These are phyloP conservation scores for Vigna mungo DNA, from an alignment of 306 rosid genomes.

Conservation along the genomic window DNA sequence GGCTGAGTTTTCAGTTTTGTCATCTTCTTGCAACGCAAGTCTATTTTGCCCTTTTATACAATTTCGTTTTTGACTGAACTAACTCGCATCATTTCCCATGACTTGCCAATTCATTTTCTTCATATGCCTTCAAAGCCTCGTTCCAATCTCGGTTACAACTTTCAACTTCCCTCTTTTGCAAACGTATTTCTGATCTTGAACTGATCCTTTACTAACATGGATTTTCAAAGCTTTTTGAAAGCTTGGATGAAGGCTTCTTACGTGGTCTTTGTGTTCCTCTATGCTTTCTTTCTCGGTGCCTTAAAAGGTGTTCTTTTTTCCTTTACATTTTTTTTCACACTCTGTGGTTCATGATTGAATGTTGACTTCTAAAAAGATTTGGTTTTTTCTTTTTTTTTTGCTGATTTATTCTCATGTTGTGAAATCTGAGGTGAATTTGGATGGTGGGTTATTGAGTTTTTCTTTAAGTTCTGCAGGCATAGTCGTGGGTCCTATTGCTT, in stretches of 20 bases:
- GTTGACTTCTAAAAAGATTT: conserved; percentile 19
- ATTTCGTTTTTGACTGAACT: neutral
- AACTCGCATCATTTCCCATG: neutral
- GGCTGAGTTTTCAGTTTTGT: conserved; percentile 37
- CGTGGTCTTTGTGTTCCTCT: conserved; percentile 69
- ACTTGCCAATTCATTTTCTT: conserved; percentile 15
- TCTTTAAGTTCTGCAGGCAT: conserved; percentile 56
- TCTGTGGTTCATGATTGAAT: conserved; percentile 8
- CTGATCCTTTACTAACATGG: conserved; percentile 42
- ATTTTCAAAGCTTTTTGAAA: conserved; percentile 44
- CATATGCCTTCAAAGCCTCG: conserved; percentile 13
- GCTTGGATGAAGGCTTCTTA: conserved; percentile 56
- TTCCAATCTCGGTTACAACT: conserved; percentile 35
- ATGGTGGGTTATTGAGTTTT: conserved; percentile 46
- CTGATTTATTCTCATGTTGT: neutral
- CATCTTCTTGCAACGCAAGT: conserved; percentile 50
- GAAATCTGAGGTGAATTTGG: conserved; percentile 33
- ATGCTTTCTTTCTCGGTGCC: conserved; percentile 74
- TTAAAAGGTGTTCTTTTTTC: conserved; percentile 67
- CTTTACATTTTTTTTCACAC: conserved; percentile 27
- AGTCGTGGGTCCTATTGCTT: conserved; percentile 82
- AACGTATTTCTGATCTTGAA: conserved; percentile 38
- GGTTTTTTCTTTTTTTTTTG: neutral
- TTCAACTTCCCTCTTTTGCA: conserved; percentile 26
- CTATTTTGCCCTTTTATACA: neutral